Base-by-base conservation (phyloP, 225 moss, liverwort and hornwort genomes). In the Physcomitrium patens region DNA sequence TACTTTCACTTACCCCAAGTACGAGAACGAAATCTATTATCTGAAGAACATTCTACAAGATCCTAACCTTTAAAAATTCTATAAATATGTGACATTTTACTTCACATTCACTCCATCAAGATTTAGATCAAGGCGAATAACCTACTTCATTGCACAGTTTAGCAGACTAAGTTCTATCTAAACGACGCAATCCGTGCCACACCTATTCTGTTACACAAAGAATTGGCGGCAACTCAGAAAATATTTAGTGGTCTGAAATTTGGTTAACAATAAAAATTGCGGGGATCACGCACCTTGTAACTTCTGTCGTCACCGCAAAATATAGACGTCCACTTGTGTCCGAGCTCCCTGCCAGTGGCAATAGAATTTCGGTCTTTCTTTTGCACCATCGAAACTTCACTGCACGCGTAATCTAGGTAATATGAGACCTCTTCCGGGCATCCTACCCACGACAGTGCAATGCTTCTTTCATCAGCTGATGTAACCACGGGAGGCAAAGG, bases 401-500 rank as follows among this genome's bases (percentile, higher is more conserved):
- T 76, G 81, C 68, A 71, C 2, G 81, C 78, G 3, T 57, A 19
- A 45, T 82, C 85, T 19, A 85, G 76, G 72, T 76, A 41, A 31
- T 85, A 85, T 26, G 50, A 61, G 63, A 82, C 85, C 24, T 60
- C 55, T 63, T 41, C 59, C 49, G 73, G 59, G 72, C 76, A 81
- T 51, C 68, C 81, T 52, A 69, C 65, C 85, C 85, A 85, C 14
- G 75, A 75, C 76, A 85, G 22, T 31, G 65, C 60, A n/a, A 85
- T 24, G 41, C 81, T 85, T 69, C 64, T 65, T 71, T 79, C 76
- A 60, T 82, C 78, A 45, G 72, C 76, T 17, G 64, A 72, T 46
- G 79, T 53, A 24, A 82, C 76, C 81, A 78, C 68, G 37, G 85
- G 85, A 58, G 81, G 78, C 27, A 73, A 49, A 16, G 78, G 85